Base-by-base conservation (phyloP, 805 yeast genomes). In the Candida ulmi region DNA sequence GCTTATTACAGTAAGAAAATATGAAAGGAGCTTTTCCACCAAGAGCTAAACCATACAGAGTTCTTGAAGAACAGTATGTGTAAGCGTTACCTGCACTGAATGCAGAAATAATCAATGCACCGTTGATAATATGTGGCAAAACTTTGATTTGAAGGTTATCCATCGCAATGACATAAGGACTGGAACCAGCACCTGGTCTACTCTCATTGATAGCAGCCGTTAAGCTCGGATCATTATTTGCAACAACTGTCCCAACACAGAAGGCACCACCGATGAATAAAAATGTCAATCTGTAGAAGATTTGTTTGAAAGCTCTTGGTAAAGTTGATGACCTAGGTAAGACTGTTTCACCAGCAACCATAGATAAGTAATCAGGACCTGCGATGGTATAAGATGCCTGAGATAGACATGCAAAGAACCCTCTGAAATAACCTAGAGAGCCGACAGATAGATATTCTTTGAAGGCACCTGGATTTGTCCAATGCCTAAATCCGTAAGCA, bases 131-230 rank as follows among this genome's bases (percentile, higher is more conserved):
- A 53, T 81, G 76, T 25, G 95, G 95, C 35, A 87, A 66, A 0
- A 74, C 80, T 26, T 66, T 74, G 39, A 88, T 82, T 1, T 76
- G 72, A 52, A 86, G 63, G 45, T 80, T 76, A 40, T 69, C 71
- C 88, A 88, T 87, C 3, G 91, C 91, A 51, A 88, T 76, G 37
- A 85, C 93, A 52, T 82, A 86, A 1, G 95, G 93, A 16, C 88
- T 79, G 6, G 86, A 78, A 27, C 79, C 83, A 1, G 85, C 95
- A 40, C 91, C 93, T 0, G 90, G 82, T 36, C 78, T 73, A 30
- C 80, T 73, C 16, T 71, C 65, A 15, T 70, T 67, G 38, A 83
- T 68, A 9, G 90, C 85, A 6, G 65, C 67, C 0, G 72, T 63
- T 44, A 87, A 63, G 5, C 59, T 62, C 2, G 83, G 76, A 54